A percentile compares a stretch with the other conserved stretches of the same genome.
phyloP scores from a whole-genome alignment of 1,139 yeast species.

The Candida tetrigidarum region DNA sequence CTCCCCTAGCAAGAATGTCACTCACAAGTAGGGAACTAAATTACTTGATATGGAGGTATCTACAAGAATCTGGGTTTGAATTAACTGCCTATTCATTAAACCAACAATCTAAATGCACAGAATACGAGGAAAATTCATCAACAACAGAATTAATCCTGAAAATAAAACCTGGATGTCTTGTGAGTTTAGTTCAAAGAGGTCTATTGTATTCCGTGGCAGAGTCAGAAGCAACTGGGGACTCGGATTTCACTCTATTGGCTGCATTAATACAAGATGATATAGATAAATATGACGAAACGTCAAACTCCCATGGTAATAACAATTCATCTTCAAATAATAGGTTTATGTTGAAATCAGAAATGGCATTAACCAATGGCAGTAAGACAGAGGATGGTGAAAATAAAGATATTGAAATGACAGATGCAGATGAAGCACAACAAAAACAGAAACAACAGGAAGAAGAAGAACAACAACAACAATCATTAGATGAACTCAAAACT shows the following conservation, averaged over 20 bases:
- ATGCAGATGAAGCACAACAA: constrained; percentile 10
- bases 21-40: constrained; percentile 84
- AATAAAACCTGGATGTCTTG: constrained; percentile 70
- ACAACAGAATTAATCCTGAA: constrained; percentile 54
- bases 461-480: background rate
- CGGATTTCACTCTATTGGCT: constrained; percentile 33
- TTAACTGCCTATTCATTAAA: constrained; percentile 83
- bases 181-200: constrained; percentile 84
- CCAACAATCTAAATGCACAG: constrained; percentile 68
- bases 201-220: constrained; percentile 60
- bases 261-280: constrained; percentile 31
- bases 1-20: too few relatives aligned
- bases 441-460: background rate
- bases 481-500: constrained; percentile 24
- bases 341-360: constrained; percentile 24
- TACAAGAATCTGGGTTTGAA: constrained; percentile 86
- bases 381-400: constrained; percentile 21
- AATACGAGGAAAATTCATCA: constrained; percentile 50
- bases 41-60: constrained; percentile 90
- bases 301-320: constrained; percentile 6
- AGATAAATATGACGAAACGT: constrained; percentile 12
- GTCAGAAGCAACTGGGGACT: constrained; percentile 25
- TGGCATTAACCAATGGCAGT: constrained; percentile 11
- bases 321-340: constrained; percentile 8
- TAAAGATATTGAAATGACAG: constrained; percentile 17